These are phyloP conservation scores for Aspergillus fumigatiaffinis DNA, from an alignment of 2,329 filamentous ascomycete genomes.

Conservation along the genomic window DNA sequence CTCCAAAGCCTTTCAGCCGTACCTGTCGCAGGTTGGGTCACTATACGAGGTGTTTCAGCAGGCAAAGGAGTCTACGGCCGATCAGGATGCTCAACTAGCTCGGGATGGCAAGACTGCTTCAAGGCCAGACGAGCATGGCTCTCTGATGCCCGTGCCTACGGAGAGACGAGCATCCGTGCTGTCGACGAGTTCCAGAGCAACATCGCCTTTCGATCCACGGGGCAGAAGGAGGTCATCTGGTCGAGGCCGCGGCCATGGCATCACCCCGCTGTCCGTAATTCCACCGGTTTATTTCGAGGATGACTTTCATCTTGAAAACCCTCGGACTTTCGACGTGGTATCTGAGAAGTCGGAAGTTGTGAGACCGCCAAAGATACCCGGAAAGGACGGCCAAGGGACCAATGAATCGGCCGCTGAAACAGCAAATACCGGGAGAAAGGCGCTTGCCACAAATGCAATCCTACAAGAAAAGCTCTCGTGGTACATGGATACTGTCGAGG, in stretches of 20 bases:
- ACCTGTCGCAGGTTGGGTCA: slow-evolving; percentile 78
- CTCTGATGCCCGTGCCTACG: slow-evolving; percentile 42
- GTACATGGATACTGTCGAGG: slow-evolving; percentile 99
- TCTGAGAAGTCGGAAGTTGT: slow-evolving; percentile 97
- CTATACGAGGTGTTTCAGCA: slow-evolving; percentile 86
- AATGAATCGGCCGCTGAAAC: slow-evolving; percentile 60
- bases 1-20: slow-evolving; percentile 72
- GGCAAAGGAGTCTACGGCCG: slow-evolving; percentile 72
- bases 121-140: slow-evolving; percentile 48
- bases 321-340: slow-evolving; percentile 91
- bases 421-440: slow-evolving; percentile 62
- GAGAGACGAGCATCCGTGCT: slow-evolving; percentile 40
- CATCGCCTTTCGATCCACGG: slow-evolving; percentile 47
- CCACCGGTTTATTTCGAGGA: slow-evolving; percentile 92
- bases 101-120: slow-evolving; percentile 42
- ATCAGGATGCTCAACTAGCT: slow-evolving; percentile 48
- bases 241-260: slow-evolving; percentile 60
- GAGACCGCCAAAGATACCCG: slow-evolving; percentile 54
- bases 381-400: slow-evolving; percentile 51
- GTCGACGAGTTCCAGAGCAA: slow-evolving; percentile 42
- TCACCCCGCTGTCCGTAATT: slow-evolving; percentile 86
- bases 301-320: slow-evolving; percentile 92
- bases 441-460: slow-evolving; percentile 92
- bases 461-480: slow-evolving; percentile 96
- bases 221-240: slow-evolving; percentile 49